Percentiles rank a stretch among this genome's conserved stretches.
Conservation (phyloP, 2,329 filamentous ascomycete species). For the Tolypocladium ophioglossoides region DNA sequence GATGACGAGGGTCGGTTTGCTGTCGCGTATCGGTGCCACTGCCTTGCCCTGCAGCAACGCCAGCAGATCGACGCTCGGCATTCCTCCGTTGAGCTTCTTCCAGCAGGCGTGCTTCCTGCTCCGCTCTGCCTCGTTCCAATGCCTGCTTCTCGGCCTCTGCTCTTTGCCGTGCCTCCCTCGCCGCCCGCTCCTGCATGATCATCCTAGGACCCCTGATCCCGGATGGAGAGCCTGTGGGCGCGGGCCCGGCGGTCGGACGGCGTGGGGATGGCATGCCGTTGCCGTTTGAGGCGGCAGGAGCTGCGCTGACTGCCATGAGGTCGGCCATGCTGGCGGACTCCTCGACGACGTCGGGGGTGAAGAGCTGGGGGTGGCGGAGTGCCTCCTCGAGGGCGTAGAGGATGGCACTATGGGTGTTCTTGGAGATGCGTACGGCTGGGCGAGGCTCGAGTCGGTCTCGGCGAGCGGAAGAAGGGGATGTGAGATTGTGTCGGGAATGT, state of each 20-base stretch:
- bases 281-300: constrained; percentile 43
- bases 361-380: constrained; percentile 68
- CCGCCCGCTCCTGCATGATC: constrained; percentile 80
- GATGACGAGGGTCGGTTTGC: constrained; percentile 21
- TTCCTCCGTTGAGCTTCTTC: constrained; percentile 47
- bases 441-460: constrained; percentile 28
- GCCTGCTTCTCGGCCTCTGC: constrained; percentile 52
- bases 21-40: constrained; percentile 18
- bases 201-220: constrained; percentile 76
- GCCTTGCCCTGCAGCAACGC: constrained; percentile 28
- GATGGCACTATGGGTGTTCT: constrained; percentile 78
- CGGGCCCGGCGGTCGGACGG: constrained; percentile 36
- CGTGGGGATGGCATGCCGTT: constrained; percentile 34
- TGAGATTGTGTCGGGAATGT: constrained; percentile 11
- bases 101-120: constrained; percentile 42
- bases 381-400: constrained; percentile 88
- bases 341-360: constrained; percentile 77
- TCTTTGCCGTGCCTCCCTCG: constrained; percentile 61
- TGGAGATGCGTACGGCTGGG: constrained; percentile 57
- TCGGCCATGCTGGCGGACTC: constrained; percentile 91
- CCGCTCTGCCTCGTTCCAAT: constrained; percentile 45
- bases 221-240: constrained; percentile 43
- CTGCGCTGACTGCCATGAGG: constrained; percentile 48
- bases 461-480: constrained; percentile 19
- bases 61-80: constrained; percentile 50